Evolutionary conservation across 2,329 filamentous ascomycete genomes (phyloP).

Genomic region (Coleophoma crateriformis): DNA sequence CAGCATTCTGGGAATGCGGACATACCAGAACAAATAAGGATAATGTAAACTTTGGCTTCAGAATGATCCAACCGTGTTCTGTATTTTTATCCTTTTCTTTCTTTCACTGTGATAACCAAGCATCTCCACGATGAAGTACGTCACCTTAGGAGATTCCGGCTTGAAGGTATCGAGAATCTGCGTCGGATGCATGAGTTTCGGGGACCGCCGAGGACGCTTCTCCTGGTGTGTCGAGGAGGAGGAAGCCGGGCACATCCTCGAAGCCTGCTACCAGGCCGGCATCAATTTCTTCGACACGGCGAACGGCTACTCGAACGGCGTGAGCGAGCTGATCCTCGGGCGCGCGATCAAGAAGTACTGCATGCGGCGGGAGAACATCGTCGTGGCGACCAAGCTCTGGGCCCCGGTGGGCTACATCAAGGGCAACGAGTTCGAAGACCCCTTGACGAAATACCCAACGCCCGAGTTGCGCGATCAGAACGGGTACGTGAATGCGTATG

Average conservation of each 20-base stretch:
- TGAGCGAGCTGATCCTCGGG: slow-evolving; percentile 46
- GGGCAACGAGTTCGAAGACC: slow-evolving; percentile 27
- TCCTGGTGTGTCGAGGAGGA: neutral
- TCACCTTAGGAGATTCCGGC: neutral
- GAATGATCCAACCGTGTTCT: neutral
- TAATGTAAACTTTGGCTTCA: too few species aligned
- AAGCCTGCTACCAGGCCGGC: slow-evolving; percentile 57
- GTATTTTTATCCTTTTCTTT: neutral
- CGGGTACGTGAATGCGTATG: slow-evolving; percentile 23
- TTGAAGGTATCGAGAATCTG: neutral
- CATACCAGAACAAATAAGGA: too few species aligned
- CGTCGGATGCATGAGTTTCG: neutral
- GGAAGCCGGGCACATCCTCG: slow-evolving; percentile 49
- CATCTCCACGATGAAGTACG: neutral
- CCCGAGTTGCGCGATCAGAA: slow-evolving; percentile 43
- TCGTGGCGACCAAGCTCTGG: slow-evolving; percentile 52
- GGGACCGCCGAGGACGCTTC: neutral
- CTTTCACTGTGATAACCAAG: neutral
- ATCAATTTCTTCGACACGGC: slow-evolving; percentile 56
- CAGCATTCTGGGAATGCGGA: too few species aligned
- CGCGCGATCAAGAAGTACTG: slow-evolving; percentile 55
- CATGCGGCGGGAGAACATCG: slow-evolving; percentile 49
- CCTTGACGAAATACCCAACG: slow-evolving; percentile 32
- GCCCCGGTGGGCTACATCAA: slow-evolving; percentile 36
- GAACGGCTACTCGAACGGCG: slow-evolving; percentile 51